Evolutionary conservation across 306 rosid species (phyloP), one percentile per base, ranked within the genome.

Genomic region (Crataegus laevigata): DNA sequence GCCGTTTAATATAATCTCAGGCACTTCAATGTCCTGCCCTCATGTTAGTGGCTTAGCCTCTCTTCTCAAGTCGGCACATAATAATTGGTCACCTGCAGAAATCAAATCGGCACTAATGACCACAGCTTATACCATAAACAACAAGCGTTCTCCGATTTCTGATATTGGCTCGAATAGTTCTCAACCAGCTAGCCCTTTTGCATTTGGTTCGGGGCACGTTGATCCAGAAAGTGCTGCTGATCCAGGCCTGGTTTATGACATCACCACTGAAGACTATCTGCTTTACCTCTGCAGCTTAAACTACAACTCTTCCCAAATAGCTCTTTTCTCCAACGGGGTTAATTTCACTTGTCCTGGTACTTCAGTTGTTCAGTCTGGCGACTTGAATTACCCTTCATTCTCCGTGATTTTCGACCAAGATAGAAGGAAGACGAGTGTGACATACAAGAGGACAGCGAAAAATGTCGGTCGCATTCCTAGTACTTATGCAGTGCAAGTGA

Each of bases 11-110:
- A 84, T 91, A 14, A 54, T 85, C 25, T 91, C 96, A n/a, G 94
- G 96, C 22, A 89, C 97, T 40, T 91, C 97, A 45, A 91, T 91
- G 97, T 89, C 97, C 38, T 91, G 97, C 47, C 92, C 94, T 70
- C 94, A 91, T 82, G 97, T 76, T 15, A 89, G 94, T 72, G 97
- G 97, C 45, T 3, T 89, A 29, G 94, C 90, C 50, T 90, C 91
- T 5, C 78, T 84, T 22, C 19, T 89, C 63, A 91, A 80, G 67
- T 82, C 91, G 4, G 76, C 61, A 3, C 91, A 89, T 24, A 85
- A 60, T 68, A 76, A 69, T 66, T 87, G 90, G 91, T 89, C 97
- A 4, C 91, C 91, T 50, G 89, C 96, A 24, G 90, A 87, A 1
- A 84, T 89, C 66, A 91, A 89, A 85, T 91, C 97, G 12, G 90